Percentiles rank a stretch among this genome's conserved stretches.
These are phyloP conservation scores for Pseudocercospora ulei DNA, from an alignment of 2,329 filamentous ascomycete genomes.

Conservation along the genomic window DNA sequence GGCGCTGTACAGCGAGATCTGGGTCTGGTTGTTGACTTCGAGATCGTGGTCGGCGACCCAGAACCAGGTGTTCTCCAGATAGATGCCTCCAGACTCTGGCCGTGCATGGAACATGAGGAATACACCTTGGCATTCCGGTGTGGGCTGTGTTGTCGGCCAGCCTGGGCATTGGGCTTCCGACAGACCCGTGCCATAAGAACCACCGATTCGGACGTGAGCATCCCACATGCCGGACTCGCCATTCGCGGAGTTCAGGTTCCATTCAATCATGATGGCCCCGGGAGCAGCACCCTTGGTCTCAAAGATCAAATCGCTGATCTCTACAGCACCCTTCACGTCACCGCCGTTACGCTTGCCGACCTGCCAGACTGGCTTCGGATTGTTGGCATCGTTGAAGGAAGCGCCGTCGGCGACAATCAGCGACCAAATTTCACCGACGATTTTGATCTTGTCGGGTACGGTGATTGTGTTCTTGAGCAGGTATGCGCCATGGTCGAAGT, in stretches of 20 bases:
- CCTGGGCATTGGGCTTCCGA: slow-evolving; percentile 53
- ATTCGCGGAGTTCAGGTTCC: slow-evolving; percentile 64
- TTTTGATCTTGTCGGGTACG: slow-evolving; percentile 56
- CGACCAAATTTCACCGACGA: slow-evolving; percentile 86
- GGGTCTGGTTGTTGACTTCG: slow-evolving; percentile 34
- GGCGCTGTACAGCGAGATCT: slow-evolving; percentile 40
- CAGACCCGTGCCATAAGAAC: slow-evolving; percentile 73
- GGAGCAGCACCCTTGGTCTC: slow-evolving; percentile 73
- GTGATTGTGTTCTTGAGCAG: slow-evolving; percentile 51
- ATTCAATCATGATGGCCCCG: slow-evolving; percentile 82
- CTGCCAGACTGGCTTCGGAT: slow-evolving; percentile 77
- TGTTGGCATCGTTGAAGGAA: slow-evolving; percentile 60
- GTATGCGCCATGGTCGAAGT: slow-evolving; percentile 57
- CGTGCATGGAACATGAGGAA: slow-evolving; percentile 43
- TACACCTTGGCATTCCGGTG: slow-evolving; percentile 53
- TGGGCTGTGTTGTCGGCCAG: slow-evolving; percentile 65
- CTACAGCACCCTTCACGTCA: slow-evolving; percentile 61
- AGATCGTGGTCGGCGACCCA: slow-evolving; percentile 50
- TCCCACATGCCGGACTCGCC: slow-evolving; percentile 83
- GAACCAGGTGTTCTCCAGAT: slow-evolving; percentile 49
- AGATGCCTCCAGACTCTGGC: slow-evolving; percentile 56
- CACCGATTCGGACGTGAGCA: slow-evolving; percentile 87
- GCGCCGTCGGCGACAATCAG: slow-evolving; percentile 72
- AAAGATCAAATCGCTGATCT: slow-evolving; percentile 81
- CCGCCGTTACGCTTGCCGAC: slow-evolving; percentile 58